Conservation (phyloP, 2,329 filamentous ascomycete species). For the Trichophaea hybrida region DNA sequence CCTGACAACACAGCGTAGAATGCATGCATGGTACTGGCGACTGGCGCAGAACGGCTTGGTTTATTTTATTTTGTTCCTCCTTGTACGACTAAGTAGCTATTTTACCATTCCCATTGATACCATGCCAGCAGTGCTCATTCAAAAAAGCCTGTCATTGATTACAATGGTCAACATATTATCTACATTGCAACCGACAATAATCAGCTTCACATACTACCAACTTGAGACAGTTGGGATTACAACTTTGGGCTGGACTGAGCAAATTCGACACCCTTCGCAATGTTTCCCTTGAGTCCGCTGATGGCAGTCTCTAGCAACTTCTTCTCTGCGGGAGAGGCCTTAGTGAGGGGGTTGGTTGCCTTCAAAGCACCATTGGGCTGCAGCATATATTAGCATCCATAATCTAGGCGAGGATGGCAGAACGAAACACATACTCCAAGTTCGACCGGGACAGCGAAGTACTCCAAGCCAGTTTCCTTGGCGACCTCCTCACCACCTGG, state of each 20-base stretch:
- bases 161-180: not conserved
- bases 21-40: not conserved
- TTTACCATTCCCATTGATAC: not conserved
- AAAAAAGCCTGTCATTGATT: not conserved
- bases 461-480: constrained; percentile 65
- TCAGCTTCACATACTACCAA: not conserved
- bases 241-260: constrained; percentile 33
- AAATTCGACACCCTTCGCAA: constrained; percentile 84
- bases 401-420: constrained; percentile 21
- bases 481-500: constrained; percentile 72
- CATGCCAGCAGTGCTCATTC: not conserved
- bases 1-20: not conserved
- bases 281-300: constrained; percentile 77
- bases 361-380: constrained; percentile 76
- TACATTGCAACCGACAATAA: not conserved
- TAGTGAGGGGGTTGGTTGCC: constrained; percentile 62
- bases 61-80: constrained; percentile 17
- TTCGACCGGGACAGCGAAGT: constrained; percentile 91
- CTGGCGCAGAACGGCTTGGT: constrained; percentile 7
- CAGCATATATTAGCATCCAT: constrained; percentile 14
- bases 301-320: constrained; percentile 62
- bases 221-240: constrained; percentile 17
- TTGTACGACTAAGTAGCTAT: not conserved
- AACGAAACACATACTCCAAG: constrained; percentile 60
- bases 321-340: constrained; percentile 77